Conservation (phyloP, 163 green algal species). For the Scenedesmus sp. region DNA sequence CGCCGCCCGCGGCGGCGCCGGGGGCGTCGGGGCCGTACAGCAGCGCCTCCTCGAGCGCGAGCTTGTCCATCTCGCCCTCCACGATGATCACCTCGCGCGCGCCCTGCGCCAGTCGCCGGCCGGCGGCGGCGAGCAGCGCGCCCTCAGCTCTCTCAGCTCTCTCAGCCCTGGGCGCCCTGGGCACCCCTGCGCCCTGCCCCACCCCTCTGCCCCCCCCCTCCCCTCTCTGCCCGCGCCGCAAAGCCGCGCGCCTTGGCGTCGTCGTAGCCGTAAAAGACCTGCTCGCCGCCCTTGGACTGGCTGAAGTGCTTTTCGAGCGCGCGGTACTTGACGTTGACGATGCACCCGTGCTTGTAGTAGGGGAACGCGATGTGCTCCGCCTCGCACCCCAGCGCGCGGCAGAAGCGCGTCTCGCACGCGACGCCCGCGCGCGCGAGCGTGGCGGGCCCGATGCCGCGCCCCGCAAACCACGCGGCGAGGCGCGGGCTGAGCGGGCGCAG, state of each 20-base stretch:
- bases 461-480: slow-evolving; percentile 35
- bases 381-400: neutral
- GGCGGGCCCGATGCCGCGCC: slow-evolving; percentile 21
- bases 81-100: slow-evolving; percentile 67
- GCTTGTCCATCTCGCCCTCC: slow-evolving; percentile 82
- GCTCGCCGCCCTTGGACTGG: slow-evolving; percentile 81
- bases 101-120: no score
- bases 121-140: no score
- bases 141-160: no score
- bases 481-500: slow-evolving; percentile 10
- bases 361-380: slow-evolving; percentile 77
- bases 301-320: slow-evolving; percentile 51
- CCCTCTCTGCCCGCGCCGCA: neutral
- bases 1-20: slow-evolving; percentile 31
- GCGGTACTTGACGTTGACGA: slow-evolving; percentile 96
- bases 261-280: slow-evolving; percentile 90
- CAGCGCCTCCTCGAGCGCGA: slow-evolving; percentile 62
- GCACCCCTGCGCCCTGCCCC: no score
- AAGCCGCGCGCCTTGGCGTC: slow-evolving; percentile 55
- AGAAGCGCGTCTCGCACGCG: slow-evolving; percentile 22
- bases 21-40: slow-evolving; percentile 45
- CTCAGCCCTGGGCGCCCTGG: no score
- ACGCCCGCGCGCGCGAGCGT: slow-evolving; percentile 25
- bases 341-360: slow-evolving; percentile 72
- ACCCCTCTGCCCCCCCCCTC: slow-evolving; percentile 47